Conservation (phyloP, 805 yeast genomes). For the Hanseniaspora osmophila region DNA sequence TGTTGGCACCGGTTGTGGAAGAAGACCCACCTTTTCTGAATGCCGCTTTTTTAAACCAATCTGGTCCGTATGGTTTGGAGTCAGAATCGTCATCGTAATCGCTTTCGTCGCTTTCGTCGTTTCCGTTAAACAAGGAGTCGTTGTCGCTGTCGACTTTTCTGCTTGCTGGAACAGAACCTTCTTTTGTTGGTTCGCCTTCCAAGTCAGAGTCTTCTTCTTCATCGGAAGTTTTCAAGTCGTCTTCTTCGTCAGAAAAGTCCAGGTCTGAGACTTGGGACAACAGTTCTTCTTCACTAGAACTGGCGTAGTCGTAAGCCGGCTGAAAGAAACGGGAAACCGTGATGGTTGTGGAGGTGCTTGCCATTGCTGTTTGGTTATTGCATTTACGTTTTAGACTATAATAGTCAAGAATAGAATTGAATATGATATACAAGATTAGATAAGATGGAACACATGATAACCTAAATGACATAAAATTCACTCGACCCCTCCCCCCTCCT, state of each 20-base stretch:
- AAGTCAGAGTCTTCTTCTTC: conserved; percentile 19
- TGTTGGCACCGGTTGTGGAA: conserved; percentile 14
- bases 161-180: neutral
- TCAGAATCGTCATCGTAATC: conserved; percentile 31
- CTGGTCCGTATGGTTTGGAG: conserved; percentile 29
- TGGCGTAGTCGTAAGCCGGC: conserved; percentile 31
- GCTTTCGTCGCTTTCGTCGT: conserved; percentile 25
- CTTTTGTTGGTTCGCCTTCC: conserved; percentile 16
- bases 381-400: no score
- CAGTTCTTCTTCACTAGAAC: conserved; percentile 28
- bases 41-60: conserved; percentile 29
- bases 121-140: conserved; percentile 25
- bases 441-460: no score
- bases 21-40: conserved; percentile 23
- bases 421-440: no score
- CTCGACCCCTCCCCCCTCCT: no score
- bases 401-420: no score
- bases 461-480: no score
- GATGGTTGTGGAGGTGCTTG: neutral
- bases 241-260: conserved; percentile 18
- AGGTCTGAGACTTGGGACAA: conserved; percentile 12
- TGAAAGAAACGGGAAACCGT: conserved; percentile 88
- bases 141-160: conserved; percentile 7
- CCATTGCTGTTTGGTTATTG: neutral
- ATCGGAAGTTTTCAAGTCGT: conserved; percentile 24